Base-by-base conservation (phyloP, 2,329 filamentous ascomycete genomes). In the Cladobotryum protrusum region DNA sequence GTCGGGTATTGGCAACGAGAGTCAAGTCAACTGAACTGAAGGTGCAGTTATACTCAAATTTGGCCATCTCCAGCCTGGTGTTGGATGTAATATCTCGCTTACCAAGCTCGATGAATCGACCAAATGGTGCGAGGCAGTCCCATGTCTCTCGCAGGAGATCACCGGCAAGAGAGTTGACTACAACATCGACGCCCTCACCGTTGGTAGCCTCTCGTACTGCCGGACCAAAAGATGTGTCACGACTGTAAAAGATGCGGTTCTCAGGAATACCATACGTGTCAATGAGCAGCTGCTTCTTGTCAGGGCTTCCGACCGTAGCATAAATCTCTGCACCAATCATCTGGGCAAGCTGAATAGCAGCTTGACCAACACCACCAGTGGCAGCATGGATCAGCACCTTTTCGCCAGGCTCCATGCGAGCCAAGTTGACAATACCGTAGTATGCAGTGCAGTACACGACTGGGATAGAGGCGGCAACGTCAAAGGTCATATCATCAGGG, bases 101-200 rank as follows among this genome's bases (percentile, higher is more conserved):
- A 1, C 71, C 67, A 32, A 77, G 67, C 48, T 78, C 73, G 4
- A 78, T 57, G 42, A 77, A 73, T 3, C 68, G 64, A 1, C 73
- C 74, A 54, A 72, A 73, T 14, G 62, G 63, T 41, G 69, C 69
- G 15, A 78, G 59, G 45, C 69, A 73, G 3, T 65, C 62, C 71
- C 69, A 75, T 0, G 72, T 70, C 37, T 71, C 68, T 3, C 64
- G 63, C 2, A 75, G 56, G 1, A 63, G 57, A 14, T 75, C 72
- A 0, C 73, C 73, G 2, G 67, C 57, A 0, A 76, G 61, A 0
- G 70, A 73, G 57, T 75, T 69, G 58, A 91, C 83, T 13, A 86
- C 84, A 0, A 82, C 81, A 65, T 91, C 86, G 1, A 85, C 85
- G 11, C 87, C 87, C 3, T 59, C 65, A 12, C 77, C 78, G 1